Percentiles rank a stretch among this genome's conserved stretches.
Evolutionary conservation across 176 grass and related monocot species (phyloP).

Genomic region (Elaeis guineensis): DNA sequence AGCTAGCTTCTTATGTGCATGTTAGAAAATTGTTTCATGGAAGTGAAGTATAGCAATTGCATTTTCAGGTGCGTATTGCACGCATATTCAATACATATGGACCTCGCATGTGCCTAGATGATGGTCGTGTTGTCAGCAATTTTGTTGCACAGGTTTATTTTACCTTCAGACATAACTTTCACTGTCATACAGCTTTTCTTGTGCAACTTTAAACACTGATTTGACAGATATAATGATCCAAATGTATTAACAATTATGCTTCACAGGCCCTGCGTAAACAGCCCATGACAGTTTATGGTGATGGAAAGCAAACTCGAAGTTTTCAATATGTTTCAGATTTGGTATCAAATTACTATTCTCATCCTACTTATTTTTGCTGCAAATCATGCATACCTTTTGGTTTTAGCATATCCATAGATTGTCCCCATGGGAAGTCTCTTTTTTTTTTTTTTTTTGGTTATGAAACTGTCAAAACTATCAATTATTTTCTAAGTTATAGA

Average conservation of each 20-base stretch:
- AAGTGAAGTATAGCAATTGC: not conserved
- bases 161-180: not conserved
- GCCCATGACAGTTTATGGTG: constrained; percentile 94
- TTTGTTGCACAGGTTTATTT: constrained; percentile 83
- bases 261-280: constrained; percentile 71
- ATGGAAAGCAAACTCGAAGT: constrained; percentile 95
- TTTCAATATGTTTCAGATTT: constrained; percentile 97
- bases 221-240: too few species aligned
- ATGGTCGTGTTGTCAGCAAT: constrained; percentile 91
- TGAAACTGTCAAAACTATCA: not conserved
- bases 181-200: not conserved
- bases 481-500: too few species aligned
- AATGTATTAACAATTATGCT: not conserved
- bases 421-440: not conserved
- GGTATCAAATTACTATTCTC: constrained; percentile 29
- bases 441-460: not conserved
- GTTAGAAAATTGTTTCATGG: not conserved
- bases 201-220: too few species aligned
- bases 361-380: too few species aligned
- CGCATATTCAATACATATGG: constrained; percentile 97
- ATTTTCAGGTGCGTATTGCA: constrained; percentile 78
- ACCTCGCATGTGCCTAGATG: constrained; percentile 91
- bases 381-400: too few species aligned
- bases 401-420: too few species aligned
- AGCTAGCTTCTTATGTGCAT: not conserved